These are phyloP conservation scores for Hypomyces perniciosus DNA, from an alignment of 2,329 filamentous ascomycete genomes.

Conservation along the genomic window DNA sequence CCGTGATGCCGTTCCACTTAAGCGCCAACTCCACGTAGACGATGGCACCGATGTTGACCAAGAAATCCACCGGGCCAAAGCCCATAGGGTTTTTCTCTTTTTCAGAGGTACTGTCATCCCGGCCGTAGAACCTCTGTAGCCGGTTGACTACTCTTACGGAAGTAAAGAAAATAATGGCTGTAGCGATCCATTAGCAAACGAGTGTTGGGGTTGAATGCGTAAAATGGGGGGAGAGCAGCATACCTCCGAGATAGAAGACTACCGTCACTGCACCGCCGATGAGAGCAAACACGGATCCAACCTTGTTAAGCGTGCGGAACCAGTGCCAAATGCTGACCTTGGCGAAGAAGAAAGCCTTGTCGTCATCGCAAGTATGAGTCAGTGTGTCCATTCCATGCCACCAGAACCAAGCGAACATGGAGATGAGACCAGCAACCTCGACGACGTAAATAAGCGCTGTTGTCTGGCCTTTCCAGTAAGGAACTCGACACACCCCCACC, in stretches of 20 bases:
- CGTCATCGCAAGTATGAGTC: constrained; percentile 15
- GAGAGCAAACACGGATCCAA: constrained; percentile 14
- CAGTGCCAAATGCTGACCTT: constrained; percentile 23
- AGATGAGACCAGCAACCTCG: constrained; percentile 16
- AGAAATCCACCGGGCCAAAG: constrained; percentile 12
- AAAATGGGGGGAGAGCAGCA: neutral
- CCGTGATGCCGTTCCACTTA: constrained; percentile 19
- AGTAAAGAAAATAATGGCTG: constrained; percentile 7
- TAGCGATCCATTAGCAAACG: neutral
- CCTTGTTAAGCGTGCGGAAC: constrained; percentile 22
- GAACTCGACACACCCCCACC: constrained; percentile 16
- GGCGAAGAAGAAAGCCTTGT: constrained; percentile 24
- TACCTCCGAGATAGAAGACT: constrained; percentile 13
- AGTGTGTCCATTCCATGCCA: constrained; percentile 21
- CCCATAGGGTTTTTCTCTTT: constrained; percentile 3
- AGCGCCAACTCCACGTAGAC: constrained; percentile 21
- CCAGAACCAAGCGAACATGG: constrained; percentile 20
- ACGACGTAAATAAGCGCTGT: constrained; percentile 16
- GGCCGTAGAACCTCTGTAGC: neutral
- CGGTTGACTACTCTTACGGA: neutral
- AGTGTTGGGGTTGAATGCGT: neutral
- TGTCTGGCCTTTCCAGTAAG: constrained; percentile 11
- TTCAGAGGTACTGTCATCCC: neutral
- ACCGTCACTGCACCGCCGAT: constrained; percentile 10
- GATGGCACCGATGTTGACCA: constrained; percentile 20